Base-by-base conservation (phyloP, 2,329 filamentous ascomycete genomes). In the Didymosphaeria variabile region DNA sequence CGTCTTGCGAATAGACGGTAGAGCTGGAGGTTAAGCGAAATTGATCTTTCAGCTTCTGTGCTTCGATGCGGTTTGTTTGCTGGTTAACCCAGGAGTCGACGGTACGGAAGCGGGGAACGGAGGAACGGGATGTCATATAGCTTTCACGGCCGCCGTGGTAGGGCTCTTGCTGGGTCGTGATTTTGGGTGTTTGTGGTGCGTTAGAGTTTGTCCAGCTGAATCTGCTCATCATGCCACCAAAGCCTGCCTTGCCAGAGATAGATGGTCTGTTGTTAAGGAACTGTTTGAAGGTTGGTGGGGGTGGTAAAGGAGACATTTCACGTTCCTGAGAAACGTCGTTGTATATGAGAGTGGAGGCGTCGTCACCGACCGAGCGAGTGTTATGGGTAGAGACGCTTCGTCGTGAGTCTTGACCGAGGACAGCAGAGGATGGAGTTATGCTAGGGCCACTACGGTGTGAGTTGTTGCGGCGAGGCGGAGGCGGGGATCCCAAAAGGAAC, bases 201-300 rank as follows among this genome's bases (percentile, higher is more conserved):
- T 79, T 72, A 0, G 77, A 77, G 55, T 79, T 79, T 6, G 77
- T 80, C 77, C 77, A 79, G 62, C 75, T 78, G 67, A 80, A 80
- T 34, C 72, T 62, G 55, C 71, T 74, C 46, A 69, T 62, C 57
- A 77, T 74, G 21, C 58, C 72, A 15, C 64, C 69, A 32, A 69
- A 54, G 13, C 65, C 72, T n/a, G 69, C 67, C 19, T 71, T 67
- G 50, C 72, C 68, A 19, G 75, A 74, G 17, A 68, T 68, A 7
- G 74, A 75, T 5, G 74, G 74, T 21, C 77, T 72, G 63, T 76
- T 78, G 42, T 69, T 72, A 40, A 78, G 71, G 63, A 79, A 79
- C 53, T 79, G 75, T 40, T 74, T 73, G 68, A 79, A 79, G 15
- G 74, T 74, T 13, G 76, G 76, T n/a, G 76, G 72, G 3, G 75